These are phyloP conservation scores for Cystobasidium onofrii DNA, from an alignment of 768 basidiomycete species.

Conservation along the genomic window DNA sequence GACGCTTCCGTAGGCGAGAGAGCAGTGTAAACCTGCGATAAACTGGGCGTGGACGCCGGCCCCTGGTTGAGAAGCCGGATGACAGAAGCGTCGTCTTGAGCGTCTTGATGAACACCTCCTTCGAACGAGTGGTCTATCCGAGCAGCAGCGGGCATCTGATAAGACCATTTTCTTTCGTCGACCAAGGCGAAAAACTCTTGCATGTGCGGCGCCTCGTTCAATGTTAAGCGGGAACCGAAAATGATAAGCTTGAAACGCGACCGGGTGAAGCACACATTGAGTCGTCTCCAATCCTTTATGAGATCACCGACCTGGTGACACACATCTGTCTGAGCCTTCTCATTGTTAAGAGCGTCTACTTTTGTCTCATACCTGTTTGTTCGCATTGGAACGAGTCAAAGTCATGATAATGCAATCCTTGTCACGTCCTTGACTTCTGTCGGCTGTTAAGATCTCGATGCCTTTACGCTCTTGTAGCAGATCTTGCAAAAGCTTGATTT, in stretches of 20 bases:
- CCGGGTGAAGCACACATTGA: conserved; percentile 94
- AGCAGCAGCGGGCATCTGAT: conserved; percentile 55
- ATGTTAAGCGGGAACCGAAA: conserved; percentile 74
- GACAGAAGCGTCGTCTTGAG: too few relatives aligned
- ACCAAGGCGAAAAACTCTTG: conserved; percentile 69
- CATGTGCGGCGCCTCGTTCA: conserved; percentile 54
- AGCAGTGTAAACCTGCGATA: too few relatives aligned
- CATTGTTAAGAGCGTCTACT: too few relatives aligned
- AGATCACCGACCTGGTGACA: conserved; percentile 79
- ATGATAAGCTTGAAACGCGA: conserved; percentile 84
- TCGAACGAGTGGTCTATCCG: conserved; percentile 53
- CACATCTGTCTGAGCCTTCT: too few relatives aligned
- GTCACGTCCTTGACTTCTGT: conserved; percentile 37
- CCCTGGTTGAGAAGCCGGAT: too few relatives aligned
- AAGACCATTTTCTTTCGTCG: conserved; percentile 64
- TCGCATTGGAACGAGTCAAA: conserved; percentile 78
- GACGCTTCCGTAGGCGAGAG: too few relatives aligned
- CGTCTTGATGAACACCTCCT: too few relatives aligned
- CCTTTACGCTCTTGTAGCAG: conserved; percentile 54
- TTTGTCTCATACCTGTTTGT: conserved; percentile 55
- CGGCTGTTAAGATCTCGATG: conserved; percentile 47
- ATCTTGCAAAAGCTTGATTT: conserved; percentile 76
- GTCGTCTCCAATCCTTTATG: conserved; percentile 86
- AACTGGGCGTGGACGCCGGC: too few relatives aligned
- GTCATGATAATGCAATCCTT: conserved; percentile 92